Evolutionary conservation across 768 basidiomycete species (phyloP), one percentile per base, ranked within the genome.

Genomic region (Mycena metata): DNA sequence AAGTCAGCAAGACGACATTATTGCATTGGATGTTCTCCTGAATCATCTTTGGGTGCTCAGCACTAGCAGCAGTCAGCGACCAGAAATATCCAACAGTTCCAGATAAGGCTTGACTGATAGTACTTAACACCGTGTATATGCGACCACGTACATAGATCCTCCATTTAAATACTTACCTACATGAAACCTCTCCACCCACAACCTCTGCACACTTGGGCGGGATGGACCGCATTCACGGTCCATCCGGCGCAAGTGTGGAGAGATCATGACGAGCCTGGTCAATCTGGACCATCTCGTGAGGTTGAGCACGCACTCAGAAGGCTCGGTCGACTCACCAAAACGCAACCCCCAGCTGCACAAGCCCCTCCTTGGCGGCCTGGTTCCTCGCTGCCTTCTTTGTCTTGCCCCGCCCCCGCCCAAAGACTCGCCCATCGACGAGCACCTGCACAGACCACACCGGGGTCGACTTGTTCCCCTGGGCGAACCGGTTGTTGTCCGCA

Each of bases 321-420:
- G 35, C 24, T 5, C 33, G 45, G 15, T 26, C 39, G 11, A 83
- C 85, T 79, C 75, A 84, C 85, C 79, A 86, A 54, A 88, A 87
- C 46, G 80, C 68, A 52, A 92, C 83, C 2, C 88, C 90, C 76
- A 94, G 71, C 64, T 79, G 84, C 74, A 81, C 77, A 69, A 94
- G 82, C 3, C 91, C 93, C 71, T 88, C 82, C 77, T 92, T 94
- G 35, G 93, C 93, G 6, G 93, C 93, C 75, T 93, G 92, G 74
- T 94, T 93, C 75, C 90, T 84, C 1, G 93, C 93, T 1, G 87
- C 85, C 76, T 90, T 92, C 85, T 95, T 95, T 45, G 91, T 94
- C 69, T 85, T 87, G 12, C 92, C 93, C 61, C 80, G 83, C 1
- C 93, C 93, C 15, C 76, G 75, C 6, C 92, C 93, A 79, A 85